Percentiles rank a stretch among this genome's conserved stretches.
Conservation (phyloP, 495 filamentous ascomycete genomes). For the Oleoguttula mirabilis region DNA sequence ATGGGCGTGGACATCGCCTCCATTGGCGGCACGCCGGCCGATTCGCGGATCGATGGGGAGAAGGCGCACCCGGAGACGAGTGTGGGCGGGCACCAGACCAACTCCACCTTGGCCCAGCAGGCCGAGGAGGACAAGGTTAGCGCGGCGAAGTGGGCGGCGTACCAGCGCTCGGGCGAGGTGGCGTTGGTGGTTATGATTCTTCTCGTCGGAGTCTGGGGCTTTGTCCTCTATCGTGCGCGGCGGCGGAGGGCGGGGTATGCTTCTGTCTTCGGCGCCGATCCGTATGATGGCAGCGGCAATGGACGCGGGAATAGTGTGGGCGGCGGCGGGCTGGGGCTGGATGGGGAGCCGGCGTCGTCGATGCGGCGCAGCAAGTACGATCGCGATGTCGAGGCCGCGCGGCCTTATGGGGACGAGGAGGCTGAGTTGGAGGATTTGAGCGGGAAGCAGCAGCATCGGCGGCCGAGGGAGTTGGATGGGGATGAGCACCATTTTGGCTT, state of each 20-base stretch:
- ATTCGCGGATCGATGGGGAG: slow-evolving; percentile 82
- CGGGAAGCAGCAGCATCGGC: neutral
- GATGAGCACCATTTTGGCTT: slow-evolving; percentile 9
- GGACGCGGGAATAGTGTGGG: slow-evolving; percentile 25
- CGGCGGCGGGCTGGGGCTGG: slow-evolving; percentile 39
- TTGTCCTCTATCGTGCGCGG: slow-evolving; percentile 69
- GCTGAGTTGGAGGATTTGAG: slow-evolving; percentile 63
- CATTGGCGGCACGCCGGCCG: slow-evolving; percentile 75
- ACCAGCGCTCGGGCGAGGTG: slow-evolving; percentile 81
- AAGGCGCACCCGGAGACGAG: slow-evolving; percentile 65
- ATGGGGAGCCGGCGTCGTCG: slow-evolving; percentile 31
- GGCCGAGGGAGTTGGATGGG: too few species aligned
- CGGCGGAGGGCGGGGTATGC: slow-evolving; percentile 34
- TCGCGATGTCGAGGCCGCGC: slow-evolving; percentile 59
- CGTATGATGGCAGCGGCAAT: slow-evolving; percentile 30
- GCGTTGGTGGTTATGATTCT: slow-evolving; percentile 77
- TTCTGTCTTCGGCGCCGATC: slow-evolving; percentile 31
- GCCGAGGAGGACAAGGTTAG: slow-evolving; percentile 65
- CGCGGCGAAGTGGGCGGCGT: slow-evolving; percentile 82
- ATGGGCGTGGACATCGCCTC: slow-evolving; percentile 84
- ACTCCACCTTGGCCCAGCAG: slow-evolving; percentile 60
- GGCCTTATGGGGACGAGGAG: slow-evolving; percentile 91
- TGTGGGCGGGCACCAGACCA: slow-evolving; percentile 55
- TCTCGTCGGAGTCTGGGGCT: slow-evolving; percentile 66
- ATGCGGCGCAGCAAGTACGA: slow-evolving; percentile 38